phyloP scores from a whole-genome alignment of 1,284 basidiomycete species.

The Puccinia polysora region DNA sequence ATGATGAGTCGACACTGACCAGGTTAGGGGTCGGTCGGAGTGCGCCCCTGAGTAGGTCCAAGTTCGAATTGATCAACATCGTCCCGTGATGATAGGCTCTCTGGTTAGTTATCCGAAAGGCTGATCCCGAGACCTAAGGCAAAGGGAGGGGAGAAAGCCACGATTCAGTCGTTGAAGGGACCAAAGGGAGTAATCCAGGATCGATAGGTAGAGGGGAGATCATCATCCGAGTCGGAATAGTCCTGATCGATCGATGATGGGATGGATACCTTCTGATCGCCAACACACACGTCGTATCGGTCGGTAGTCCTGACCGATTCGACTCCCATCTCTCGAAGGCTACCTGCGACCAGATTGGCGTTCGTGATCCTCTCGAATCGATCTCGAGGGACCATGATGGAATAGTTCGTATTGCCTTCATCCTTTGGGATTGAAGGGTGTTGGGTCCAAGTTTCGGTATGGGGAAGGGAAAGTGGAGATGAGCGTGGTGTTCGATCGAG shows the following conservation, averaged over 20 bases:
- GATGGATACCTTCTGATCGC: conserved; percentile 75
- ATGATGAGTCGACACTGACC: conserved; percentile 55
- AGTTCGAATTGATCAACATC: conserved; percentile 84
- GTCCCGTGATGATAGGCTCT: conserved; percentile 97
- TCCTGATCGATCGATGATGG: too few species aligned
- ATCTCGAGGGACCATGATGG: conserved; percentile 76
- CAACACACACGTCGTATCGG: conserved; percentile 82
- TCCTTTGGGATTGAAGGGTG: conserved; percentile 63
- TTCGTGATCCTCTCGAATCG: conserved; percentile 77
- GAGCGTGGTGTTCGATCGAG: not conserved
- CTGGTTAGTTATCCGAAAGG: conserved; percentile 88
- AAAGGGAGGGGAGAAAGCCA: not conserved
- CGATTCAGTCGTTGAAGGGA: too few species aligned
- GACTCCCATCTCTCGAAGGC: conserved; percentile 69
- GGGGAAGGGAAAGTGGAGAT: not conserved
- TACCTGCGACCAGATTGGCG: conserved; percentile 70
- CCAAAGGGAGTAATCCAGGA: conserved; percentile 9
- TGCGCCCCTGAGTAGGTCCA: conserved; percentile 67
- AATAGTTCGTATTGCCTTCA: conserved; percentile 94
- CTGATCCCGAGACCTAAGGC: conserved; percentile 86
- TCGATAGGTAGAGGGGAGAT: too few species aligned
- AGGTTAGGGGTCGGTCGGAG: conserved; percentile 62
- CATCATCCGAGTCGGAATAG: conserved; percentile 25
- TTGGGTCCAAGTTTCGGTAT: not conserved
- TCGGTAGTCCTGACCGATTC: conserved; percentile 72